Evolutionary conservation across 345 rosid genomes (phyloP).

Genomic region (Physaria fendleri): DNA sequence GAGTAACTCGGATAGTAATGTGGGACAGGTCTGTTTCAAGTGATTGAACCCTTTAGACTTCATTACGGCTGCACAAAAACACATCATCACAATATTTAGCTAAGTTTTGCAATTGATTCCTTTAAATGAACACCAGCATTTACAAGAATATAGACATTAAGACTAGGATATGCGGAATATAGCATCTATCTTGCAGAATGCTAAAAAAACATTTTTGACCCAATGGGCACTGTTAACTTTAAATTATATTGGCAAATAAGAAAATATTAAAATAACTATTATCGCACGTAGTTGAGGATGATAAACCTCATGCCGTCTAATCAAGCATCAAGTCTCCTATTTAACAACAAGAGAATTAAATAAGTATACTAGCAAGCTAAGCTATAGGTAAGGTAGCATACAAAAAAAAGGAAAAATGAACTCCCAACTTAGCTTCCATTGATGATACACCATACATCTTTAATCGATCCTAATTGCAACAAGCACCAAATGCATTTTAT

Average conservation of each 20-base stretch:
- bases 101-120: neutral
- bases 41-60: conserved; percentile 86
- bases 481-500: conserved; percentile 3
- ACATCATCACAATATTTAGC: neutral
- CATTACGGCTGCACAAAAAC: conserved; percentile 64
- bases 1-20: conserved; percentile 70
- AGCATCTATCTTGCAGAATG: conserved; percentile 4
- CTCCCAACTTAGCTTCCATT: neutral
- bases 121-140: too few species aligned
- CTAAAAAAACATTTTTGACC: neutral
- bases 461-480: neutral
- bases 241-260: neutral
- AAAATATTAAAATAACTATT: neutral
- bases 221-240: neutral
- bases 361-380: conserved; percentile 13
- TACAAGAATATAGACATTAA: neutral
- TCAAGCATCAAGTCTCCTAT: conserved; percentile 28
- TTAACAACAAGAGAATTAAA: conserved; percentile 6
- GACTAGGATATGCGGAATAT: neutral
- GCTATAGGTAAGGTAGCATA: neutral
- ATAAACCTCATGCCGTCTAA: conserved; percentile 28
- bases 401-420: neutral
- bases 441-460: neutral
- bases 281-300: conserved; percentile 30
- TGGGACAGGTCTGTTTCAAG: conserved; percentile 78